Percentiles rank a stretch among this genome's conserved stretches.
These are phyloP conservation scores for Pichia sp. DNA, from an alignment of 1,139 yeast genomes.

Conservation along the genomic window DNA sequence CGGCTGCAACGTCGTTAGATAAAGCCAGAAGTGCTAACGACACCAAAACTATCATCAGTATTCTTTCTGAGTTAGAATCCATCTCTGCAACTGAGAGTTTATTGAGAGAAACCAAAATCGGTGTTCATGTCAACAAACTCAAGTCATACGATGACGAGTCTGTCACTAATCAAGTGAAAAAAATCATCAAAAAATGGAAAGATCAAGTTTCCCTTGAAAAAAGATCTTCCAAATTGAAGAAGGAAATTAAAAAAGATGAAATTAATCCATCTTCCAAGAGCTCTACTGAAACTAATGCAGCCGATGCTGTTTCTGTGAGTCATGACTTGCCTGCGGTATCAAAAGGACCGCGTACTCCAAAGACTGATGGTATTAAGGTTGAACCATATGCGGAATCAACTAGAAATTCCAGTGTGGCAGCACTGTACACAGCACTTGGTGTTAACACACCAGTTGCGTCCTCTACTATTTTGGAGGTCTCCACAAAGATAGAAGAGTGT, in stretches of 20 bases:
- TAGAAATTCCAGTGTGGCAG: conserved; percentile 77
- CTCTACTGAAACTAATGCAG: not conserved
- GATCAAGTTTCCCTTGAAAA: conserved; percentile 79
- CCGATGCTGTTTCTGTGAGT: no score
- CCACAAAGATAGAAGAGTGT: conserved; percentile 66
- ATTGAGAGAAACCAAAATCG: conserved; percentile 91
- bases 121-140: conserved; percentile 89
- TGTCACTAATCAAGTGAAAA: conserved; percentile 64
- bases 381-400: conserved; percentile 58
- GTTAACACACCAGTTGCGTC: conserved; percentile 62
- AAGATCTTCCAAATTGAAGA: conserved; percentile 31
- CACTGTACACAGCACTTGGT: conserved; percentile 83
- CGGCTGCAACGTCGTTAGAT: conserved; percentile 64
- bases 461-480: conserved; percentile 48
- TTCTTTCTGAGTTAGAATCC: conserved; percentile 57
- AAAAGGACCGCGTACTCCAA: conserved; percentile 60
- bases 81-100: conserved; percentile 81
- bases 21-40: conserved; percentile 44
- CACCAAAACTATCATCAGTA: conserved; percentile 56
- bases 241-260: not conserved
- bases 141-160: conserved; percentile 61
- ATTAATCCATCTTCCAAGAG: not conserved
- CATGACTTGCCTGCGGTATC: not conserved
- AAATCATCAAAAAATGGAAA: conserved; percentile 82
- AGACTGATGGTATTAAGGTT: conserved; percentile 71